Evolutionary conservation across 352 stramenopile genomes (phyloP).

Genomic region (Pythium brachiatum): DNA sequence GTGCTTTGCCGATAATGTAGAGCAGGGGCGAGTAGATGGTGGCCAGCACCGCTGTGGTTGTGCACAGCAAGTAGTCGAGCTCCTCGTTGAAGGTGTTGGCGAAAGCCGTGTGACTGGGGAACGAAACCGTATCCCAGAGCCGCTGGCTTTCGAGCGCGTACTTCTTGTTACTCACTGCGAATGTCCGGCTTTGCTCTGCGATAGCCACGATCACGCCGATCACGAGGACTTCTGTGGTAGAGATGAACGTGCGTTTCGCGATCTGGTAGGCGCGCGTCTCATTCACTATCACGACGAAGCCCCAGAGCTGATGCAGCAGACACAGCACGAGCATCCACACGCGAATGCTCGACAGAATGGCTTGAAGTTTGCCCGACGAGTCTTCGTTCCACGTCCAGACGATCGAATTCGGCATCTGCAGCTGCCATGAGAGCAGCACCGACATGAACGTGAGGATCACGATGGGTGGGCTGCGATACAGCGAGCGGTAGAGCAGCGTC

Average conservation of each 20-base stretch:
- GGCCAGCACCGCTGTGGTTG: constrained; percentile 22
- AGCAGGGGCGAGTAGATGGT: constrained; percentile 37
- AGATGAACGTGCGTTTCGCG: constrained; percentile 39
- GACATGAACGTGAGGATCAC: constrained; percentile 43
- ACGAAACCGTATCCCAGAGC: constrained; percentile 31
- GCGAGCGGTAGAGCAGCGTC: constrained; percentile 47
- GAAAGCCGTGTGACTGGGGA: constrained; percentile 30
- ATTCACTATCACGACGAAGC: constrained; percentile 21
- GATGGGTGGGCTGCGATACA: constrained; percentile 45
- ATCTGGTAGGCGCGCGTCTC: constrained; percentile 47
- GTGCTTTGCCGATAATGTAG: constrained; percentile 31
- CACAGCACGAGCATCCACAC: constrained; percentile 53
- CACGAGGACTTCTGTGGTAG: constrained; percentile 34
- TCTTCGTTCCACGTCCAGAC: constrained; percentile 42
- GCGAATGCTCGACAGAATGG: constrained; percentile 34
- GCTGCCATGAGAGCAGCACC: constrained; percentile 46
- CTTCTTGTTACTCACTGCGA: constrained; percentile 30
- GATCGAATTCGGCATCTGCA: constrained; percentile 42
- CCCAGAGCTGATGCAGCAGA: constrained; percentile 40
- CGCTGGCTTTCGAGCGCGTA: constrained; percentile 41
- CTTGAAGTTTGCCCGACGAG: constrained; percentile 20
- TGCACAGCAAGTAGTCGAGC: constrained; percentile 40
- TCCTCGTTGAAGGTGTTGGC: constrained; percentile 54
- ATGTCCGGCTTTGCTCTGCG: constrained; percentile 26
- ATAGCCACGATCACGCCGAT: constrained; percentile 28